These are phyloP conservation scores for Seiridium unicorne DNA, from an alignment of 2,329 filamentous ascomycete genomes.

Conservation along the genomic window DNA sequence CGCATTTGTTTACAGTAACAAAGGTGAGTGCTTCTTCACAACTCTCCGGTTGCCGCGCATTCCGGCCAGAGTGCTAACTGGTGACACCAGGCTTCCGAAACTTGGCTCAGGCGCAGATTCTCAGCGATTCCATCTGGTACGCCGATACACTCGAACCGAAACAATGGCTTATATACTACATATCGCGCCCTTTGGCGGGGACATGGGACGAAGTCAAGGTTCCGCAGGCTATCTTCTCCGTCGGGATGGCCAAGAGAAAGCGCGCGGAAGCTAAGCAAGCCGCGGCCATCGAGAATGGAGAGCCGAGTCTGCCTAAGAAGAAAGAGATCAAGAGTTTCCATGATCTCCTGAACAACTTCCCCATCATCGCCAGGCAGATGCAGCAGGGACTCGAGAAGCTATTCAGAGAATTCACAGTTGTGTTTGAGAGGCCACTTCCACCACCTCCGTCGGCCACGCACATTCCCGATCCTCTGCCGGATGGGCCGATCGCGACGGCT, in stretches of 20 bases:
- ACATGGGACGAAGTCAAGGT: constrained; percentile 76
- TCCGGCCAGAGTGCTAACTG: constrained; percentile 18
- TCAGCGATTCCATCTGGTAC: constrained; percentile 84
- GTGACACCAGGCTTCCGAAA: constrained; percentile 75
- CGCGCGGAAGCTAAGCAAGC: constrained; percentile 34
- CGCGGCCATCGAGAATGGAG: constrained; percentile 36
- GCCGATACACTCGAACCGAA: constrained; percentile 84
- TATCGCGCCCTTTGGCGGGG: constrained; percentile 84
- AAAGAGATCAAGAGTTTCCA: constrained; percentile 91
- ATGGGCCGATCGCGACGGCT: constrained; percentile 54
- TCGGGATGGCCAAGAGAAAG: constrained; percentile 37
- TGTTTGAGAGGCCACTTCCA: constrained; percentile 82
- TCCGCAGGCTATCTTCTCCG: constrained; percentile 59
- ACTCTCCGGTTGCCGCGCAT: background rate
- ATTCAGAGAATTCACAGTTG: constrained; percentile 83
- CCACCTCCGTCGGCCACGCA: constrained; percentile 64
- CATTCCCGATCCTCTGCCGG: constrained; percentile 58
- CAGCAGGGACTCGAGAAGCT: constrained; percentile 85
- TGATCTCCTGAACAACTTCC: constrained; percentile 86
- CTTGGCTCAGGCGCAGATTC: constrained; percentile 82
- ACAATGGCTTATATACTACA: constrained; percentile 96
- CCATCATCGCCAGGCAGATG: constrained; percentile 96
- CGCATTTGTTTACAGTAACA: constrained; percentile 89
- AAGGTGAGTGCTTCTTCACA: constrained; percentile 58
- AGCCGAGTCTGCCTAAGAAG: constrained; percentile 61